Conservation (phyloP, 495 filamentous ascomycete genomes). For the Xanthoparmelia taractica region DNA sequence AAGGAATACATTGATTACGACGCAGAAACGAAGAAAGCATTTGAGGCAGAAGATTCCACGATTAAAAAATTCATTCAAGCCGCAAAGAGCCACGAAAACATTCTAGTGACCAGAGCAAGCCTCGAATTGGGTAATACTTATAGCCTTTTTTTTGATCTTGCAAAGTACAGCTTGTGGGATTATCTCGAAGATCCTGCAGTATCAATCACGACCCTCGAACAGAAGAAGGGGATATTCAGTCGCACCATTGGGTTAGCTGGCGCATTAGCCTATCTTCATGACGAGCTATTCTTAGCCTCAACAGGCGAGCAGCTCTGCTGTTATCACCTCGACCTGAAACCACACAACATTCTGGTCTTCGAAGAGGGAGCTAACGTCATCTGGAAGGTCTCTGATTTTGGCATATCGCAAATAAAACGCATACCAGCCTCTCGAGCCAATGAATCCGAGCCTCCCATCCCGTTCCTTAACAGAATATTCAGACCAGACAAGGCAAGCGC, state of each 20-base stretch:
- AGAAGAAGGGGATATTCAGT: not conserved
- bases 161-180: slow-evolving; percentile 10
- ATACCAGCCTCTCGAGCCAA: not conserved
- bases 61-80: slow-evolving; percentile 4
- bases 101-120: slow-evolving; percentile 9
- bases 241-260: slow-evolving; percentile 5
- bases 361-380: not conserved
- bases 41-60: slow-evolving; percentile 4
- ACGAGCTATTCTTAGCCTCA: not conserved
- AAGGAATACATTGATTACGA: slow-evolving; percentile 4
- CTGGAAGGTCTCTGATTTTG: slow-evolving; percentile 16
- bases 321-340: slow-evolving; percentile 15
- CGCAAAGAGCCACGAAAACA: slow-evolving; percentile 2
- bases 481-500: not conserved
- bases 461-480: slow-evolving; percentile 6
- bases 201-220: not conserved
- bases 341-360: slow-evolving; percentile 13
- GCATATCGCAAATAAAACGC: slow-evolving; percentile 11
- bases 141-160: slow-evolving; percentile 13
- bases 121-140: slow-evolving; percentile 1
- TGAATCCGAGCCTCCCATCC: not conserved
- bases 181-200: not conserved
- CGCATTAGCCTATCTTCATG: slow-evolving; percentile 8
- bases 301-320: not conserved
- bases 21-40: slow-evolving; percentile 3